A percentile compares a stretch with the other conserved stretches of the same genome.
Evolutionary conservation across 768 basidiomycete genomes (phyloP).

Genomic region (Gloeophyllum trabeum): DNA sequence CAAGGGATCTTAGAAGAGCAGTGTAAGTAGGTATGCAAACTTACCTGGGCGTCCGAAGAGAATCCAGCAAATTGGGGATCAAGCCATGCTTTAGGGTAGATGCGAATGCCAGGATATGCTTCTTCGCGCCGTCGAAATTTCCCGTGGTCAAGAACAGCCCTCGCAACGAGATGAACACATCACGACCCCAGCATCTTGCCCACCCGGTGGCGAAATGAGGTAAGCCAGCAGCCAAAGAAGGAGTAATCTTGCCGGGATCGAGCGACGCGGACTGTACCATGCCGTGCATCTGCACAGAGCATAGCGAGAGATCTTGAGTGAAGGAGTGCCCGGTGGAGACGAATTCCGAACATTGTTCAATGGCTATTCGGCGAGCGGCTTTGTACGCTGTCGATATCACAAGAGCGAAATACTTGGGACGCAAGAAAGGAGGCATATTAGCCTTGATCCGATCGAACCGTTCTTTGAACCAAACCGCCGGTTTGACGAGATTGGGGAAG

Average conservation of each 20-base stretch:
- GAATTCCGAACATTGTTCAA: conserved; percentile 87
- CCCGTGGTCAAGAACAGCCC: conserved; percentile 93
- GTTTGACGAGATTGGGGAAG: conserved; percentile 58
- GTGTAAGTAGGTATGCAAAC: conserved; percentile 7
- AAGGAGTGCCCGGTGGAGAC: conserved; percentile 77
- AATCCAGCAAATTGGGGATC: conserved; percentile 93
- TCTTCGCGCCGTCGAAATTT: conserved; percentile 72
- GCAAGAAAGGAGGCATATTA: conserved; percentile 72
- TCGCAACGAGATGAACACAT: conserved; percentile 87
- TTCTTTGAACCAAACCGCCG: conserved; percentile 77
- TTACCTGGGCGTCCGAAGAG: conserved; percentile 72
- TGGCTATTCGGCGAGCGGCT: conserved; percentile 67
- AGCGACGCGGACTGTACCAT: conserved; percentile 85
- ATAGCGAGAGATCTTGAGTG: conserved; percentile 83
- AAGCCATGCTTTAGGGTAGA: conserved; percentile 92
- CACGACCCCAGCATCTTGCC: conserved; percentile 96
- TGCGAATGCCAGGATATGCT: conserved; percentile 88
- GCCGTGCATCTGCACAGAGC: conserved; percentile 85
- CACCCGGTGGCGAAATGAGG: conserved; percentile 90
- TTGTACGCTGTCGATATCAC: conserved; percentile 89
- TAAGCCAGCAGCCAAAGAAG: conserved; percentile 88
- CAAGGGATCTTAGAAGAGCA: background rate
- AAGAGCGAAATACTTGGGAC: conserved; percentile 94
- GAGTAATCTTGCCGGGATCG: conserved; percentile 53
- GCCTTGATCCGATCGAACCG: conserved; percentile 76